Percentiles rank a stretch among this genome's conserved stretches.
phyloP scores from a whole-genome alignment of 306 rosid species.

The Vigna hirtella region DNA sequence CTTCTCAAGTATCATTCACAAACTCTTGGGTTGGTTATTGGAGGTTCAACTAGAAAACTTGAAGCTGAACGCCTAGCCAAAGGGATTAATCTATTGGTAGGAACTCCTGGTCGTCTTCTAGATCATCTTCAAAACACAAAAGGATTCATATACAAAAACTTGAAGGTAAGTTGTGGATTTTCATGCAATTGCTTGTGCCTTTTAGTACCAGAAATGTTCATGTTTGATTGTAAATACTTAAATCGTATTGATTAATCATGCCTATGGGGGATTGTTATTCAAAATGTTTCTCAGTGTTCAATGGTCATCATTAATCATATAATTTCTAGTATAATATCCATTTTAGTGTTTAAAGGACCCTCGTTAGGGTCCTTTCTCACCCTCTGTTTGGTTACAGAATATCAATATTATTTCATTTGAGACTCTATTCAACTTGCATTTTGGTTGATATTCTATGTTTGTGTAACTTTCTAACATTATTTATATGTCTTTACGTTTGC shows the following conservation, averaged over 20 bases:
- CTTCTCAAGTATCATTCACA: constrained; percentile 94
- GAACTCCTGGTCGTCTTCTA: constrained; percentile 95
- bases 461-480: neutral
- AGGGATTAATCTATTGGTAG: constrained; percentile 84
- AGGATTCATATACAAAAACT: constrained; percentile 71
- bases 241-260: constrained; percentile 7
- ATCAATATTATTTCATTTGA: neutral
- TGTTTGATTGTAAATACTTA: neutral
- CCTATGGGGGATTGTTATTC: neutral
- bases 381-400: constrained; percentile 18
- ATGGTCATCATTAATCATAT: neutral
- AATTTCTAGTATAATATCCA: neutral
- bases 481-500: neutral
- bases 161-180: constrained; percentile 64
- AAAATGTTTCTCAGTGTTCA: neutral
- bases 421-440: constrained; percentile 22
- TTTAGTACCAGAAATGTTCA: neutral
- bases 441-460: constrained; percentile 26
- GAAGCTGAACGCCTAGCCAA: constrained; percentile 88
- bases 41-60: constrained; percentile 81
- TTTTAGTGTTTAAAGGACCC: neutral
- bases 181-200: neutral
- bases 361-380: neutral
- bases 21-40: constrained; percentile 83
- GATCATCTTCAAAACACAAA: constrained; percentile 94